Conservation (phyloP, 805 yeast species). For the Saccharomycodes ludwigii region DNA sequence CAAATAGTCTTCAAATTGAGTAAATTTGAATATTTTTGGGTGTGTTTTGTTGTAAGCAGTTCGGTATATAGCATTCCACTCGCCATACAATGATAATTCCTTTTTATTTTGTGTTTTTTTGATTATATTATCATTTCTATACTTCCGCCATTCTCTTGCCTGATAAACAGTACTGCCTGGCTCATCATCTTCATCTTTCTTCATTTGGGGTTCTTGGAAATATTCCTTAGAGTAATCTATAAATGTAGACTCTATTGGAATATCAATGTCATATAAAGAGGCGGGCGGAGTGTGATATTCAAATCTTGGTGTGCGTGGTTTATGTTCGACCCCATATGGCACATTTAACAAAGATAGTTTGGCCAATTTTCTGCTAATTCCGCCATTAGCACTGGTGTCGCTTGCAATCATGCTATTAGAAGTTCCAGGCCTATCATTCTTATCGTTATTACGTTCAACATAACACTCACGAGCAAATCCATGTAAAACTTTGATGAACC, state of each 20-base stretch:
- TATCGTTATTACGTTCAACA: constrained; percentile 9
- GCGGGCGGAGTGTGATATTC: constrained; percentile 15
- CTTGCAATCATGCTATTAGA: constrained; percentile 3
- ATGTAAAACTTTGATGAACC: no score
- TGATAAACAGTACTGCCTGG: constrained; percentile 84
- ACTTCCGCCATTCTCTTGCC: constrained; percentile 76
- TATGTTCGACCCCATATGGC: constrained; percentile 32
- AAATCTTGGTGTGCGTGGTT: constrained; percentile 49
- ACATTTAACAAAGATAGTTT: constrained; percentile 16
- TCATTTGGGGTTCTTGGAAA: constrained; percentile 93
- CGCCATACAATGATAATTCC: constrained; percentile 66
- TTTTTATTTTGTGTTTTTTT: constrained; percentile 87
- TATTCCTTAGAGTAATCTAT: constrained; percentile 74
- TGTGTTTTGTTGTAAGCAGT: constrained; percentile 63
- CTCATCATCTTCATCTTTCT: constrained; percentile 72
- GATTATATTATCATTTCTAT: constrained; percentile 76
- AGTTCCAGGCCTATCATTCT: constrained; percentile 6
- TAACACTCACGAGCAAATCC: no score
- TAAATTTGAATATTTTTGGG: constrained; percentile 65
- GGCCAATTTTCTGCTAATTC: constrained; percentile 5
- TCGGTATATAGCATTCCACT: constrained; percentile 60
- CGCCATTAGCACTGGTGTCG: constrained; percentile 15
- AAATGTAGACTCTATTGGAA: constrained; percentile 51
- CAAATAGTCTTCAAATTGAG: constrained; percentile 82
- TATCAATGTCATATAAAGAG: constrained; percentile 16